Conservation (phyloP, 1,139 yeast genomes). For the Yamadazyma sp. region DNA sequence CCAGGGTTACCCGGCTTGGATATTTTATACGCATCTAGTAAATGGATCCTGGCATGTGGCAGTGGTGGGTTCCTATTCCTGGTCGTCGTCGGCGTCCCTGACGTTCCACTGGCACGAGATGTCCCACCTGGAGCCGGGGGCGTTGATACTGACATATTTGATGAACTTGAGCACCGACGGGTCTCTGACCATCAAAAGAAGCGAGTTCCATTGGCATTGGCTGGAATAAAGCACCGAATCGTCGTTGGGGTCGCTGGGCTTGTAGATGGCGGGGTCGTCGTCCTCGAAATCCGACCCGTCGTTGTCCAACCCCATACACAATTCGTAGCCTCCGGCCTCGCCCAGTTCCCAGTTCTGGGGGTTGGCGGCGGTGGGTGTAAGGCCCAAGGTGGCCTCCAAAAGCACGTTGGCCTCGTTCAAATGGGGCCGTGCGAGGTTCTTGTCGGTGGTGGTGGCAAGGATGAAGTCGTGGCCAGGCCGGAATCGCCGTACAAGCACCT, state of each 20-base stretch:
- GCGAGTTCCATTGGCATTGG: conserved; percentile 82
- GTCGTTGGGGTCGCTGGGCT: conserved; percentile 57
- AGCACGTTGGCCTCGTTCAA: conserved; percentile 48
- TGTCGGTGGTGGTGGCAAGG: conserved; percentile 75
- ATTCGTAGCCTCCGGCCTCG: conserved; percentile 90
- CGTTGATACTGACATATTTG: conserved; percentile 85
- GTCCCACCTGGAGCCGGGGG: conserved; percentile 95
- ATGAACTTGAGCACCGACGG: conserved; percentile 83
- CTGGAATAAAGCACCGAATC: conserved; percentile 80
- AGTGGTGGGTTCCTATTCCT: conserved; percentile 2
- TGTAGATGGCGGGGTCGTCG: conserved; percentile 60
- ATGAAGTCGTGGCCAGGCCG: conserved; percentile 95
- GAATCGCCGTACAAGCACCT: conserved; percentile 76
- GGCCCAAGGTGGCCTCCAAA: conserved; percentile 67
- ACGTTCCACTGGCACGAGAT: conserved; percentile 79
- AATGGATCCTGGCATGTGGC: too few relatives aligned
- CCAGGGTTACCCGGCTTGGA: conserved; percentile 5
- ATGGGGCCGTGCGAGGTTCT: conserved; percentile 38
- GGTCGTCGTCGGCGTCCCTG: conserved; percentile 18
- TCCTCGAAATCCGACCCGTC: conserved; percentile 48
- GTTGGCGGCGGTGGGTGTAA: conserved; percentile 65
- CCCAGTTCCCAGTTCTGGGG: conserved; percentile 78
- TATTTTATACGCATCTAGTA: not conserved
- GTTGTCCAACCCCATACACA: conserved; percentile 70
- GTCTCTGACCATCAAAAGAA: conserved; percentile 79